phyloP scores from a whole-genome alignment of 139 green algal species.

The Spirogloea muscicola region DNA sequence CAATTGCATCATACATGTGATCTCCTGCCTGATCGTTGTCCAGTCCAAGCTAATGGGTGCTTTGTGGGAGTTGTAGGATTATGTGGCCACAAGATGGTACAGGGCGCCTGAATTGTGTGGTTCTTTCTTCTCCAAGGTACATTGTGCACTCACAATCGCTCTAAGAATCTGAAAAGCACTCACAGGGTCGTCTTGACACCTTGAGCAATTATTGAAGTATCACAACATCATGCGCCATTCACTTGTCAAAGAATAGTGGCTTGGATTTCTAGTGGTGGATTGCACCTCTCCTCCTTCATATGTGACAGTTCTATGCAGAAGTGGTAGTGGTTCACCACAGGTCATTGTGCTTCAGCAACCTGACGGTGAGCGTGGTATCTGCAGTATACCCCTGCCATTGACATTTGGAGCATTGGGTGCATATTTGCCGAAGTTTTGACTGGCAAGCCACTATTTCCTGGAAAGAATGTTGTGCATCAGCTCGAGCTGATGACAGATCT shows the following conservation, averaged over 20 bases:
- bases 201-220: no score
- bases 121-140: slow-evolving; percentile 91
- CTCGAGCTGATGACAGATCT: slow-evolving; percentile 98
- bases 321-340: background rate
- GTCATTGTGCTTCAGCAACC: background rate
- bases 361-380: no score
- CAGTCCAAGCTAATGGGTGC: background rate
- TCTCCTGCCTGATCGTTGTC: background rate
- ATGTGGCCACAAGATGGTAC: slow-evolving; percentile 91
- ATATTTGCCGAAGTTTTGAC: slow-evolving; percentile 97
- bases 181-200: no score
- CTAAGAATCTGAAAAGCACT: no score
- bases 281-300: no score
- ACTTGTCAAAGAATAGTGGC: no score
- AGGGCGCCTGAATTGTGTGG: slow-evolving; percentile 93
- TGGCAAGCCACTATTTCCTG: slow-evolving; percentile 91
- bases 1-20: no score
- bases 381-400: slow-evolving; percentile 86
- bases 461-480: slow-evolving; percentile 97
- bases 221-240: no score
- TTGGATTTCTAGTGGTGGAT: no score
- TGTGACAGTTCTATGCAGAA: no score
- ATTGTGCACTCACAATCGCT: no score
- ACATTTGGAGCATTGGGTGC: slow-evolving; percentile 95
- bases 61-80: slow-evolving; percentile 62